phyloP scores from a whole-genome alignment of 2,329 filamentous ascomycete genomes.

The Ophiocordyceps polyrhachis-furcata region DNA sequence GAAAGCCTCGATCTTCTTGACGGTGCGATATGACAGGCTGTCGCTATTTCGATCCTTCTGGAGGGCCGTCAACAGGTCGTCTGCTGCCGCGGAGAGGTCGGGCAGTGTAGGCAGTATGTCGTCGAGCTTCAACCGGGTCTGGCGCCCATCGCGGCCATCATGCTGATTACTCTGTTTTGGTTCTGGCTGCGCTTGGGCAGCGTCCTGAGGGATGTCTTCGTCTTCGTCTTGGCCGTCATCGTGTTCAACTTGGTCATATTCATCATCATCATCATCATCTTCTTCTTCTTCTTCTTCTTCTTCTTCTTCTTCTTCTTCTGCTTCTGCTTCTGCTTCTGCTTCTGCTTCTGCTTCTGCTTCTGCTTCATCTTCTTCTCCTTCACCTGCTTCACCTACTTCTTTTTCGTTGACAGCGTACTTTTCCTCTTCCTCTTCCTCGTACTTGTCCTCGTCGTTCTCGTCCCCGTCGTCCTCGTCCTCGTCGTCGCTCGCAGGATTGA shows the following conservation, averaged over 20 bases:
- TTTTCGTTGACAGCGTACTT: neutral
- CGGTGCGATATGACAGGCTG: neutral
- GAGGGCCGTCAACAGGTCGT: constrained; percentile 1
- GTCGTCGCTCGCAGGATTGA: neutral
- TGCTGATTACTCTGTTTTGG: too few species aligned
- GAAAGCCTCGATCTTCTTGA: neutral
- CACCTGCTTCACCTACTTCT: too few species aligned
- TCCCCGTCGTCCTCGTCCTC: neutral
- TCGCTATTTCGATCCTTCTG: neutral
- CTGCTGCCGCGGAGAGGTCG: constrained; percentile 1
- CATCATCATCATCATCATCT: neutral
- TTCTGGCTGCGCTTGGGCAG: neutral
- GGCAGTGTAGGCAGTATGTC: neutral
- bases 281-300: neutral
- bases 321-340: neutral
- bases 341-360: too few species aligned
- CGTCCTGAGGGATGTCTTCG: neutral
- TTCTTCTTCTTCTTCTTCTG: neutral
- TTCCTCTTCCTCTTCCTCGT: neutral
- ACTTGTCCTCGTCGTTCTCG: neutral
- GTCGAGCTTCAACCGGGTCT: neutral
- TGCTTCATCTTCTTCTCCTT: too few species aligned
- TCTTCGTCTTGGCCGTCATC: neutral
- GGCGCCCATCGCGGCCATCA: too few species aligned
- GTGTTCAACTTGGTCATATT: neutral